These are phyloP conservation scores for Oryza meyeriana DNA, from an alignment of 176 grass and related monocot genomes.

Conservation along the genomic window DNA sequence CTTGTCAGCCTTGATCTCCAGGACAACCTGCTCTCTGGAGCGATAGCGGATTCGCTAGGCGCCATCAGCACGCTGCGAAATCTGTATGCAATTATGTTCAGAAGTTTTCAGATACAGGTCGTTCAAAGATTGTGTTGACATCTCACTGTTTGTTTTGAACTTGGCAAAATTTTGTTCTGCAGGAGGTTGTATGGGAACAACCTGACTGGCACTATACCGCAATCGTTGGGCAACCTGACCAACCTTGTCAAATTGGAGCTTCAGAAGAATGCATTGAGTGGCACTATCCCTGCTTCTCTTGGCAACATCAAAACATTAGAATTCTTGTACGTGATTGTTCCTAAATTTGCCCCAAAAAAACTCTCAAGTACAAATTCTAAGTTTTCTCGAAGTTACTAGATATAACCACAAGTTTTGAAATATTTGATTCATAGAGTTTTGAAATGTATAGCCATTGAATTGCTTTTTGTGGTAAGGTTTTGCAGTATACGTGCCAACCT, in stretches of 20 bases:
- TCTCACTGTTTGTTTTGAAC: background rate
- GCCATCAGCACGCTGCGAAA: background rate
- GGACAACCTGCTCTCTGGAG: slow-evolving; percentile 4
- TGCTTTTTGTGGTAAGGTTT: background rate
- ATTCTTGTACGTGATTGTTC: slow-evolving; percentile 19
- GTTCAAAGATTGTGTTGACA: background rate
- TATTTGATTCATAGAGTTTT: background rate
- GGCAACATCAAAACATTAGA: slow-evolving; percentile 33
- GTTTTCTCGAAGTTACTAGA: background rate
- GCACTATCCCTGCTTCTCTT: slow-evolving; percentile 23
- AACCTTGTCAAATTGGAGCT: slow-evolving; percentile 24
- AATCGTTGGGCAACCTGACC: slow-evolving; percentile 16
- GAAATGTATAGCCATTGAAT: background rate
- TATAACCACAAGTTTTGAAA: background rate
- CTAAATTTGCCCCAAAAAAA: background rate
- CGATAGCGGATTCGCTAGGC: slow-evolving; percentile 6
- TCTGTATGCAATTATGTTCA: background rate
- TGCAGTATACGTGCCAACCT: background rate
- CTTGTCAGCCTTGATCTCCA: slow-evolving; percentile 36
- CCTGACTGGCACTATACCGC: slow-evolving; percentile 20
- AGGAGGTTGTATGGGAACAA: slow-evolving; percentile 36
- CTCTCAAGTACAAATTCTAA: background rate
- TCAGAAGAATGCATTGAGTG: slow-evolving; percentile 19
- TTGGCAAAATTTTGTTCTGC: background rate
- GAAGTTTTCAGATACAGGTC: background rate